phyloP scores from a whole-genome alignment of 352 stramenopile species.

The Pythium grandisporangium region DNA sequence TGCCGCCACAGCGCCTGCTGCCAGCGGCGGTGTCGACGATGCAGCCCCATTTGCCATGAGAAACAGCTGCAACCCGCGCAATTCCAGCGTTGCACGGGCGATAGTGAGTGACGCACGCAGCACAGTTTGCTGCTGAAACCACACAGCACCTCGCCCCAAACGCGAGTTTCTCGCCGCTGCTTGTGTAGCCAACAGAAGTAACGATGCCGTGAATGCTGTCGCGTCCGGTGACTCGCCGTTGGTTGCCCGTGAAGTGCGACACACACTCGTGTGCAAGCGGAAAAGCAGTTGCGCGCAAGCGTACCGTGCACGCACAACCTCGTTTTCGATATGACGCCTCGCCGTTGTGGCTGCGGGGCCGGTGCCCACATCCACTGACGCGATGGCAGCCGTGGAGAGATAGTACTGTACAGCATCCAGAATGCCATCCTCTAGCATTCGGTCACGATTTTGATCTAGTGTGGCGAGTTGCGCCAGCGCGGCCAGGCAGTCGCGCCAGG shows the following conservation, averaged over 20 bases:
- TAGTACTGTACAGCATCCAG: slow-evolving; percentile 60
- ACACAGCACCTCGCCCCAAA: slow-evolving; percentile 25
- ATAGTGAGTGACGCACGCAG: slow-evolving; percentile 57
- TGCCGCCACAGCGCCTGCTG: slow-evolving; percentile 36
- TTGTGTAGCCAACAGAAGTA: slow-evolving; percentile 52
- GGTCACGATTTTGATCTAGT: slow-evolving; percentile 22
- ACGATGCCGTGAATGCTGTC: slow-evolving; percentile 44
- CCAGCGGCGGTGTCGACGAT: too few species aligned
- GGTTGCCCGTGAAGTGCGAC: too few species aligned
- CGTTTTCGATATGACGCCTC: slow-evolving; percentile 23
- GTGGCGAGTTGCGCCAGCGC: slow-evolving; percentile 54
- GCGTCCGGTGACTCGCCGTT: too few species aligned
- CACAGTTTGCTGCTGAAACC: slow-evolving; percentile 43
- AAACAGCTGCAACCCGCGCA: slow-evolving; percentile 32
- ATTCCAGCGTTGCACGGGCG: slow-evolving; percentile 36
- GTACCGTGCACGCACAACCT: slow-evolving; percentile 45
- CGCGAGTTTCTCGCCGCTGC: slow-evolving; percentile 46
- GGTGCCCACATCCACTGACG: too few species aligned
- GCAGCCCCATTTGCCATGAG: too few species aligned
- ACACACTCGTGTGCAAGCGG: too few species aligned
- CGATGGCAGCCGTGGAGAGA: too few species aligned
- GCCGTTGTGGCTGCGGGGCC: too few species aligned
- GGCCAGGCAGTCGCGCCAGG: slow-evolving; percentile 42
- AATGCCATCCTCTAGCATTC: slow-evolving; percentile 48
- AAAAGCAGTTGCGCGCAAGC: slow-evolving; percentile 40